A percentile compares a stretch with the other conserved stretches of the same genome.
Conservation (phyloP, 352 stramenopile species). For the Saprolegnia diclina region DNA sequence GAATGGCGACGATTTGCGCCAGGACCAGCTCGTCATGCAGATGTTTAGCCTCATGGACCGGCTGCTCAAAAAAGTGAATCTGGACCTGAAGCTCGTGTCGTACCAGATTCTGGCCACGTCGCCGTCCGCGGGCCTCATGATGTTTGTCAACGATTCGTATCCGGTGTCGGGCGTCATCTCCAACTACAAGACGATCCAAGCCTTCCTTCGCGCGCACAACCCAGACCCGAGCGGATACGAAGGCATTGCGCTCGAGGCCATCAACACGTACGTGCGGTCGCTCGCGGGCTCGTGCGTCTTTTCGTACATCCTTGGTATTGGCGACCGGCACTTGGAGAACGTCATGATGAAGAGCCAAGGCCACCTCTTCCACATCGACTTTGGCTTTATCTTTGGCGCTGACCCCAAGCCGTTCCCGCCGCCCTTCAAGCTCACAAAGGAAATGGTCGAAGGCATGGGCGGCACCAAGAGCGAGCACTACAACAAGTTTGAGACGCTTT, state of each 20-base stretch:
- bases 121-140: constrained; percentile 91
- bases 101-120: constrained; percentile 90
- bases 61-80: constrained; percentile 97
- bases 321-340: constrained; percentile 99
- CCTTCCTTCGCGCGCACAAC: constrained; percentile 83
- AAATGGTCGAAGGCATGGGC: constrained; percentile 98
- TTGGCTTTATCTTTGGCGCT: constrained; percentile 98
- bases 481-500: constrained; percentile 90
- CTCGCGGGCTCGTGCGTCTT: constrained; percentile 99
- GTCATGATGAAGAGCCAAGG: constrained; percentile 96
- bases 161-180: constrained; percentile 95
- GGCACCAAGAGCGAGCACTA: constrained; percentile 88
- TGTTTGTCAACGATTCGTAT: constrained; percentile 95
- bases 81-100: constrained; percentile 96
- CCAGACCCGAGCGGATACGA: constrained; percentile 79
- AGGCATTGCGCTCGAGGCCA: constrained; percentile 83
- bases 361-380: constrained; percentile 99
- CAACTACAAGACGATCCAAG: constrained; percentile 90
- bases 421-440: constrained; percentile 96
- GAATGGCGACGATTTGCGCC: constrained; percentile 98
- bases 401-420: constrained; percentile 99
- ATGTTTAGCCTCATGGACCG: constrained; percentile 99
- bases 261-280: constrained; percentile 96
- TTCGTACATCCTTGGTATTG: constrained; percentile 98
- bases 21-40: constrained; percentile 99